Base-by-base conservation (phyloP, 2,329 filamentous ascomycete genomes). In the Ophiostoma ulmi region DNA sequence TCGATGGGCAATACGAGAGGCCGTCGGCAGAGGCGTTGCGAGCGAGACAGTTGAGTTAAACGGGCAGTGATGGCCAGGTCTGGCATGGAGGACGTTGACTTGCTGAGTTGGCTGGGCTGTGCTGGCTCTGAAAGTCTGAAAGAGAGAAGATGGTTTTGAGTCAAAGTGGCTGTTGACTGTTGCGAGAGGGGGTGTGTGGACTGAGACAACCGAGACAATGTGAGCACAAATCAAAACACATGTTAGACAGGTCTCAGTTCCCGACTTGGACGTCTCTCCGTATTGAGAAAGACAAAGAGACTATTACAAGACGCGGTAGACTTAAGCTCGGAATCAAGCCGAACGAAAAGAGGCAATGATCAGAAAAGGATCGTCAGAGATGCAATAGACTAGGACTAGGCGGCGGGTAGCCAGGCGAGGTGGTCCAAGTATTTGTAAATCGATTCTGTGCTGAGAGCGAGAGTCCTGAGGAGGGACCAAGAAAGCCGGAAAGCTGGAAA, bases 141-240 rank as follows among this genome's bases (percentile, higher is more conserved):
- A 5, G 17, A 48, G 44, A 48, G 44, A 44, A 44, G 41, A 44
- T 17, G 41, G 17, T 44, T 31, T 1, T 3, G 31, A 31, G 31
- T 31, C 31, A 31, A 31, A 31, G 31, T 31, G 31, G 13, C 41
- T 44, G n/a, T 61, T 31, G 55, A n/a, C 22, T 31, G 55, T 26
- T 61, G 55, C 8, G n/a, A 14, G 58, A 35, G n/a, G n/a, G 26
- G 26, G 31, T 17, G 61, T 31, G 31, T 36, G 61, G 61, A 36
- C 58, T 63, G 58, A 63, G 58, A 63, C 58, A 63, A 8, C 58
- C 22, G 13, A 61, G n/a, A 31, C 31, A 63, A 64, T 13, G 61
- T 64, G 61, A 64, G 14, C 61, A 64, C 61, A 64, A 38, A 38
- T 38, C 61, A 36, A 64, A 64, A 64, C 61, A 38, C 38, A 64